Conservation (phyloP, 306 rosid species). For the Morella rubra region DNA sequence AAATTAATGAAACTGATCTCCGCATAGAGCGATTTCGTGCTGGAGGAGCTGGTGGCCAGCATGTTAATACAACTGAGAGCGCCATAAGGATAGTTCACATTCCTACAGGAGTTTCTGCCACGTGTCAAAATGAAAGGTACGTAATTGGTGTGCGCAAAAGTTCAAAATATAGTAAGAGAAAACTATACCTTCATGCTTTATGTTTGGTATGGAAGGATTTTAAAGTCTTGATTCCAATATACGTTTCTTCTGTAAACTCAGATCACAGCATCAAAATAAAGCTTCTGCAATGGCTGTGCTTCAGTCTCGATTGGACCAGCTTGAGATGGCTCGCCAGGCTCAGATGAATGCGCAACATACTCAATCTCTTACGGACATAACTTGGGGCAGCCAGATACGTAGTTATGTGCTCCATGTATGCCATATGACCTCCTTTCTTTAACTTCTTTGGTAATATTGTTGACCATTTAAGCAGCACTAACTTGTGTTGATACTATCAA, state of each 20-base stretch:
- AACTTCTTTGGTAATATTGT: background rate
- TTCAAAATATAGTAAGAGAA: background rate
- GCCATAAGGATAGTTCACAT: constrained; percentile 87
- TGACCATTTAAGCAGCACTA: constrained; percentile 10
- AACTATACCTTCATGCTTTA: constrained; percentile 10
- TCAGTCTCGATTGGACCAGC: constrained; percentile 87
- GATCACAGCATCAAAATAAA: constrained; percentile 92
- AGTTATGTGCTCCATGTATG: constrained; percentile 92
- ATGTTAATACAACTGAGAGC: constrained; percentile 88
- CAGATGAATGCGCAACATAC: constrained; percentile 81
- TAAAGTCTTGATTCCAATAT: constrained; percentile 6
- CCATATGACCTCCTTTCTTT: constrained; percentile 22
- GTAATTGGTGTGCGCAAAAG: background rate
- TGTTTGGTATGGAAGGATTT: background rate
- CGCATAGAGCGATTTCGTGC: constrained; percentile 88
- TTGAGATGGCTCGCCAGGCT: constrained; percentile 88
- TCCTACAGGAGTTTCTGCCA: constrained; percentile 90
- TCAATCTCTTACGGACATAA: constrained; percentile 87
- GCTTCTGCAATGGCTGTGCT: constrained; percentile 95
- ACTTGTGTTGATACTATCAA: constrained; percentile 21
- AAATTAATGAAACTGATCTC: constrained; percentile 90
- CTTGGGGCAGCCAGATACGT: constrained; percentile 96
- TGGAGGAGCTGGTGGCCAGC: constrained; percentile 98
- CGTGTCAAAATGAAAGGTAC: constrained; percentile 96
- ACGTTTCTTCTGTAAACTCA: constrained; percentile 33